These are phyloP conservation scores for Naganishia vaughanmartiniae DNA, from an alignment of 768 basidiomycete species.

Conservation along the genomic window DNA sequence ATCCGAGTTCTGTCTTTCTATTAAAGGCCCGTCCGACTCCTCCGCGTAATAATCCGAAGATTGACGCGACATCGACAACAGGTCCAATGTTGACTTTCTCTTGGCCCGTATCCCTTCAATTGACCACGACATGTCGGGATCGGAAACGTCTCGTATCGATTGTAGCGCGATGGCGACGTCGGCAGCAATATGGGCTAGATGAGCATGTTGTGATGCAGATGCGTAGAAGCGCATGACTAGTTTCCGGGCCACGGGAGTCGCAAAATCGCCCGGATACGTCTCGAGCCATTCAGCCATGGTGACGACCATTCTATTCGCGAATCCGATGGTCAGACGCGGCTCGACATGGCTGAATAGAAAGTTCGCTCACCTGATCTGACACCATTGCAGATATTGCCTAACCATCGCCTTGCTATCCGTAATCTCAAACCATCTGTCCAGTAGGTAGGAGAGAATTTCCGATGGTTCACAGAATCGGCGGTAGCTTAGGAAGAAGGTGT, in stretches of 20 bases:
- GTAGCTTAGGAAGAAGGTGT: slow-evolving; percentile 45
- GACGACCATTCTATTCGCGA: slow-evolving; percentile 15
- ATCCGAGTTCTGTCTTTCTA: slow-evolving; percentile 6
- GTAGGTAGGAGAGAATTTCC: slow-evolving; percentile 41
- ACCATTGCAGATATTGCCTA: slow-evolving; percentile 18
- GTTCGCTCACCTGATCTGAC: slow-evolving; percentile 7
- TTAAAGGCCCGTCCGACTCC: background rate
- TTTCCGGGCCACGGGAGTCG: slow-evolving; percentile 28
- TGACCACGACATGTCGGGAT: slow-evolving; percentile 47
- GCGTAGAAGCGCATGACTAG: slow-evolving; percentile 37
- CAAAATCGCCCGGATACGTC: slow-evolving; percentile 47
- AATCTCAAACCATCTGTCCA: slow-evolving; percentile 37
- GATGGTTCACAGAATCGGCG: slow-evolving; percentile 43
- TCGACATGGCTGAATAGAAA: background rate
- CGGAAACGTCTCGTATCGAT: slow-evolving; percentile 33
- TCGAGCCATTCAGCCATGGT: slow-evolving; percentile 43
- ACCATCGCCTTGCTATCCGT: slow-evolving; percentile 31
- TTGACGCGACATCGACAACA: background rate
- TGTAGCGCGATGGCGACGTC: slow-evolving; percentile 42
- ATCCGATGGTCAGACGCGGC: background rate
- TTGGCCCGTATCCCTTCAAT: slow-evolving; percentile 13
- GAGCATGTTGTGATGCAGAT: slow-evolving; percentile 35
- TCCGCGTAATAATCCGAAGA: background rate
- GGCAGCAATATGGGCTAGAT: slow-evolving; percentile 43
- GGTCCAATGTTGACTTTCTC: background rate